Evolutionary conservation across 2,329 filamentous ascomycete species (phyloP).

Genomic region (Talaromyces piceae): DNA sequence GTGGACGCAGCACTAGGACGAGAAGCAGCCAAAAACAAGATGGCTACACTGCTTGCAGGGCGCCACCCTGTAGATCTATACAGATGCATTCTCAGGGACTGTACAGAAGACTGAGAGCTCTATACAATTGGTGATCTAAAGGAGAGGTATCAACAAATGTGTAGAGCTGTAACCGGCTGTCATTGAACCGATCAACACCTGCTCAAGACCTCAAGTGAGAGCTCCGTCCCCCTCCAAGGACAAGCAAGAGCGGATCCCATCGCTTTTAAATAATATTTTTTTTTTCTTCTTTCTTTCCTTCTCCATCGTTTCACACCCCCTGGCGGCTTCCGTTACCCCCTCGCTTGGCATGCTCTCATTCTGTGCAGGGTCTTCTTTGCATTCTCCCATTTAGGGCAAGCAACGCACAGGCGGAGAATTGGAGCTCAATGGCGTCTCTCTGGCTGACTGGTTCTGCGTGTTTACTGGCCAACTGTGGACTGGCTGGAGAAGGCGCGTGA

Average conservation of each 20-base stretch:
- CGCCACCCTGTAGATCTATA: slow-evolving; percentile 3
- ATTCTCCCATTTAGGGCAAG: neutral
- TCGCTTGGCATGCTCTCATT: neutral
- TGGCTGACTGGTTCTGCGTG: neutral
- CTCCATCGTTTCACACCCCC: no score
- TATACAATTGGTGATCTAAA: neutral
- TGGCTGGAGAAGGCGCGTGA: slow-evolving; percentile 11
- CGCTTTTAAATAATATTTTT: slow-evolving; percentile 3
- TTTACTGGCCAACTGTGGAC: neutral
- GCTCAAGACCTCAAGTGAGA: neutral
- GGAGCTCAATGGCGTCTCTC: neutral
- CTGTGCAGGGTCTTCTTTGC: neutral
- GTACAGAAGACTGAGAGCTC: neutral
- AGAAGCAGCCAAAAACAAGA: neutral
- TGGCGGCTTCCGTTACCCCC: no score
- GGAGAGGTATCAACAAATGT: neutral
- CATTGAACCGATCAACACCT: neutral
- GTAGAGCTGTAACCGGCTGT: neutral
- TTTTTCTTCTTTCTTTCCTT: neutral
- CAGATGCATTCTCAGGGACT: neutral
- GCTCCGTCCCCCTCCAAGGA: neutral
- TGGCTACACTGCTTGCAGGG: neutral
- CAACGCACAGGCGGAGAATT: neutral
- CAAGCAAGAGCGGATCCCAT: neutral
- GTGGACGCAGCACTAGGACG: slow-evolving; percentile 1